A percentile compares a stretch with the other conserved stretches of the same genome.
phyloP scores from a whole-genome alignment of 768 basidiomycete species.

The Macrolepiota dolichaula region DNA sequence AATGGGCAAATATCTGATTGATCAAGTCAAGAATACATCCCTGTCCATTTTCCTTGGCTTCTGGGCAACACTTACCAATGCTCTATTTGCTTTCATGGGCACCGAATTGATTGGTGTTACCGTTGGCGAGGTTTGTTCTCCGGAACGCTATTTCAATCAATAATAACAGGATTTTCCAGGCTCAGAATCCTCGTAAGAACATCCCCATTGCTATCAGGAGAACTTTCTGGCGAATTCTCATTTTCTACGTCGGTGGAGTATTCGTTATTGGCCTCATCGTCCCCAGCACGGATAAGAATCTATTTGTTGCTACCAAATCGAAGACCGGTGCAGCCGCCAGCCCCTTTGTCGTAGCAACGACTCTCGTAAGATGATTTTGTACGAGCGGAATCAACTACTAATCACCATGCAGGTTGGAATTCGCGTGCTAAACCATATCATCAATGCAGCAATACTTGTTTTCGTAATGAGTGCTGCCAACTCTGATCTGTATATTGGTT shows the following conservation, averaged over 20 bases:
- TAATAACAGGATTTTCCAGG: conserved; percentile 27
- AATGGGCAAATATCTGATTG: conserved; percentile 50
- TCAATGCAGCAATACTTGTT: conserved; percentile 60
- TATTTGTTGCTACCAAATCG: conserved; percentile 42
- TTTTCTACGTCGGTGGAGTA: conserved; percentile 68
- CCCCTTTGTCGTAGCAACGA: conserved; percentile 57
- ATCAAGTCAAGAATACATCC: conserved; percentile 44
- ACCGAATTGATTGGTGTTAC: conserved; percentile 74
- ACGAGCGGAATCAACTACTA: background rate
- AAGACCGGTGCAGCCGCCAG: conserved; percentile 57
- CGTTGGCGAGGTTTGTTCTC: conserved; percentile 37
- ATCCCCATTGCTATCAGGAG: conserved; percentile 68
- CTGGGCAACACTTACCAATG: conserved; percentile 69
- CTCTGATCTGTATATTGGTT: conserved; percentile 57
- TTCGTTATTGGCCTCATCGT: conserved; percentile 73
- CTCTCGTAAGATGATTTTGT: conserved; percentile 22
- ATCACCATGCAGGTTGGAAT: conserved; percentile 43
- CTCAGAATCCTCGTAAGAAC: conserved; percentile 69
- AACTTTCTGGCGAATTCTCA: conserved; percentile 55
- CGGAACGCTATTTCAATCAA: background rate
- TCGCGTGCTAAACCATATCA: conserved; percentile 55
- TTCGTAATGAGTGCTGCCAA: conserved; percentile 66
- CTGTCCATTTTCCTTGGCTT: conserved; percentile 64
- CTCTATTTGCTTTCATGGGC: conserved; percentile 69
- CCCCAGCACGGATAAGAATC: conserved; percentile 50